These are phyloP conservation scores for Sporothrix pseudoabietina DNA, from an alignment of 2,329 filamentous ascomycete genomes.

Conservation along the genomic window DNA sequence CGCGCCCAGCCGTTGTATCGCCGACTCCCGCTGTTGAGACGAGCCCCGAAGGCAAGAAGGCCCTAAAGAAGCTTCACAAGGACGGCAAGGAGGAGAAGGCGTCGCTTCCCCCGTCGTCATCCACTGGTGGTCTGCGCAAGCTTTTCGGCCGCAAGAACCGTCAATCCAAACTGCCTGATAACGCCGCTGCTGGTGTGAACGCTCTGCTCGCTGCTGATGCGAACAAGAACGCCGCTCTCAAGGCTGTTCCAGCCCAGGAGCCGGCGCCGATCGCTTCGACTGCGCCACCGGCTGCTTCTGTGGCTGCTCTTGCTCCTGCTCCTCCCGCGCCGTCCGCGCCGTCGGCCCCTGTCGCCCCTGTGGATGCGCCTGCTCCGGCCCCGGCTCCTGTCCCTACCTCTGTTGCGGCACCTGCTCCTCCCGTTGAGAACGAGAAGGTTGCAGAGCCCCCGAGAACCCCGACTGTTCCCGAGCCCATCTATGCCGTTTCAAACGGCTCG, in stretches of 20 bases:
- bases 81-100: slow-evolving; percentile 44
- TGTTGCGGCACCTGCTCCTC: slow-evolving; percentile 33
- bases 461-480: slow-evolving; percentile 43
- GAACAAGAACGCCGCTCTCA: background rate
- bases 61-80: slow-evolving; percentile 59
- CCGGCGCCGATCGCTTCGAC: slow-evolving; percentile 22
- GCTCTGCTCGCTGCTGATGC: slow-evolving; percentile 51
- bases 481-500: slow-evolving; percentile 50
- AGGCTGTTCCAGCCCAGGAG: slow-evolving; percentile 1
- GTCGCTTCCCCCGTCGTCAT: slow-evolving; percentile 25
- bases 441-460: slow-evolving; percentile 32
- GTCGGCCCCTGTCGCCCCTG: slow-evolving; percentile 35
- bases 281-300: slow-evolving; percentile 8
- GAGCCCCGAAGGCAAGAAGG: slow-evolving; percentile 53
- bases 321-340: slow-evolving; percentile 31
- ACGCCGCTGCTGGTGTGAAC: slow-evolving; percentile 55
- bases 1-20: slow-evolving; percentile 45
- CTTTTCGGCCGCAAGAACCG: slow-evolving; percentile 67
- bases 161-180: slow-evolving; percentile 58
- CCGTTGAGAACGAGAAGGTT: slow-evolving; percentile 35
- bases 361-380: slow-evolving; percentile 34
- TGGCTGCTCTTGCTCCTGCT: background rate
- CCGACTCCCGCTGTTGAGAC: slow-evolving; percentile 43
- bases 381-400: slow-evolving; percentile 31
- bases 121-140: slow-evolving; percentile 59